Base-by-base conservation (phyloP, 2,329 filamentous ascomycete species). In the Eurotiales sp. region DNA sequence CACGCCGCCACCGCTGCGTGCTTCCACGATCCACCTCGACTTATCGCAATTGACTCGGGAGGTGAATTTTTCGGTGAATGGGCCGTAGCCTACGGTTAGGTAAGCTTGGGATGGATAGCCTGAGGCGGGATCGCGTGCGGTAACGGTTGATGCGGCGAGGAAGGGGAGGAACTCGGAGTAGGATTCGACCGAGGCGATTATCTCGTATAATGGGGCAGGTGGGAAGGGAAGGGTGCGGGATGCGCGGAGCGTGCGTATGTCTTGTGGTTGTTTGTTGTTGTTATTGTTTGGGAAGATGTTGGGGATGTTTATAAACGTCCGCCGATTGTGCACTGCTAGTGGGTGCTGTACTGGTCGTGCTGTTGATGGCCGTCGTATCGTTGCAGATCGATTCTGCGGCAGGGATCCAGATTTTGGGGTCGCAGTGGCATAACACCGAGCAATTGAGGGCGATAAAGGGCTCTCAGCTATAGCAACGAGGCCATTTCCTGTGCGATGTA, bases 131-230 rank as follows among this genome's bases (percentile, higher is more conserved):
- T 88, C 86, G 80, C 86, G 90, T 53, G 78, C 77, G 1, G 90
- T 96, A 36, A 97, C 90, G 55, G 77, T 80, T 32, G 88, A 91
- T 41, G 77, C 77, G 39, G 82, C 80, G 73, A 92, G 95, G 79
- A 95, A 96, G 10, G 93, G 93, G n/a, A 99, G 82, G 77, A 97
- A 99, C 58, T 77, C 69, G 32, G 80, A 76, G 80, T 99, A 99
- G 56, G 83, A 83, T 69, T 89, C 82, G 58, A 99, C 84, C 70
- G 96, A 90, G 72, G 90, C 84, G 68, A 99, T 91, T 50, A 96
- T 80, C 59, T 78, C 77, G 81, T 93, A 99, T 60, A 99, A 84
- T 1, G 82, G 76, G 4, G 71, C 63, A 27, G 83, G 76, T 0
- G 84, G 73, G 76, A 95, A 95, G 12, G 88, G 87, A 12, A 97